Evolutionary conservation across 1,139 yeast species (phyloP), one percentile per base, ranked within the genome.

Genomic region (Geotrichum phurueaensis): DNA sequence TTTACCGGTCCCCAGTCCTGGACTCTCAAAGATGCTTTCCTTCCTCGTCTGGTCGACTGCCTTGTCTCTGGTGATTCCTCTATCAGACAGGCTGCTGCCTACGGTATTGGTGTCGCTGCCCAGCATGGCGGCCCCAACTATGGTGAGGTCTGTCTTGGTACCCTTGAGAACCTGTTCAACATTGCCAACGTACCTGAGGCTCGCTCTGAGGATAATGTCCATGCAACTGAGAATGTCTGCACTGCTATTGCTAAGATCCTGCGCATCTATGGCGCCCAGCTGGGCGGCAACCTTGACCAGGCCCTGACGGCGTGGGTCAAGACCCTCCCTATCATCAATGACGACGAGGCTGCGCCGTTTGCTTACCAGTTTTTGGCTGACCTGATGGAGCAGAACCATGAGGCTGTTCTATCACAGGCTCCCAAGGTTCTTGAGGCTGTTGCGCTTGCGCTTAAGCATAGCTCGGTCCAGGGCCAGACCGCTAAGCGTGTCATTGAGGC

Each of bases 281-380:
- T 89, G 51, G 74, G 75, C 13, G 67, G 65, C 2, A 82, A 85
- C 69, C 76, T 85, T 64, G 84, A 87, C 67, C 79, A 81, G 31
- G 81, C 88, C 23, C 77, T 89, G 59, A 81, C 79, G 47, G 87
- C 83, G 65, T 94, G 98, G 98, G 78, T 94, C 60, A 81, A 81
- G 64, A 81, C 91, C 15, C 81, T 94, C 68, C 99, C 99, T 33
- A 82, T 92, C 54, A 76, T 85, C 22, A 87, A 85, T 67, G 97
- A 94, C 73, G 89, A 85, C 53, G 95, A 89, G 67, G 96, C 96
- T 9, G 97, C 98, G 1, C 85, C 91, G n/a, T 89, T 80, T 73
- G 86, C 91, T 29, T 94, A 90, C 75, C 78, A 81, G 66, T 92
- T 90, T 72, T 79, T 94, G 69, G 78, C 86, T 33, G 89, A 87